These are phyloP conservation scores for Pugionium cornutum DNA, from an alignment of 345 rosid genomes.

Conservation along the genomic window DNA sequence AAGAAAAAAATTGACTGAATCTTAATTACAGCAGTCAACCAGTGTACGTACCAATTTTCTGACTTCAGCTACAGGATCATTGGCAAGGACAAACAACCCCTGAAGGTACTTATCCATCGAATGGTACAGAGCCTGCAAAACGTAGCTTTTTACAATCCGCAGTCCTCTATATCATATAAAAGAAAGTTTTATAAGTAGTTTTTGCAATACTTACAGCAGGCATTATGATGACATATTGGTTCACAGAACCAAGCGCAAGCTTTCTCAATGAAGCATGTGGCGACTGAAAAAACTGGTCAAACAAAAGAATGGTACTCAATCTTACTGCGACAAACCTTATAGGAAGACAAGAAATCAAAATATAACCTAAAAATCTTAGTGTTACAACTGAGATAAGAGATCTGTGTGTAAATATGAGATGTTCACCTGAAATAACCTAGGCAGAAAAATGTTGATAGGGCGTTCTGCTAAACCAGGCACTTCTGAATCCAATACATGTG, in stretches of 20 bases:
- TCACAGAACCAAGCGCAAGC: conserved; percentile 83
- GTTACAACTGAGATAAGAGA: conserved; percentile 5
- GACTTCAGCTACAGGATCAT: conserved; percentile 80
- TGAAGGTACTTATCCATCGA: conserved; percentile 79
- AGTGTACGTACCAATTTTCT: conserved; percentile 61
- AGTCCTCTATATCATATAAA: conserved; percentile 11
- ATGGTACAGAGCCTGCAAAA: conserved; percentile 66
- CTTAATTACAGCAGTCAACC: not conserved
- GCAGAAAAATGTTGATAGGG: conserved; percentile 78
- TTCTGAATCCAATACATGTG: conserved; percentile 84
- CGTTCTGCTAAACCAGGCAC: conserved; percentile 86
- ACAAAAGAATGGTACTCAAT: conserved; percentile 21
- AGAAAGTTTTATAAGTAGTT: conserved; percentile 6
- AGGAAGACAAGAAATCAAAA: conserved; percentile 23
- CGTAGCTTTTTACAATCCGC: conserved; percentile 11
- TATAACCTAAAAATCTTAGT: conserved; percentile 4
- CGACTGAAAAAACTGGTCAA: conserved; percentile 86
- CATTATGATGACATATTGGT: conserved; percentile 88
- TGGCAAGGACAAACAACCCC: conserved; percentile 83
- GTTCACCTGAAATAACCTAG: conserved; percentile 76
- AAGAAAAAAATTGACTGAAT: conserved; percentile 16
- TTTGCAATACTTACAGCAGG: conserved; percentile 75
- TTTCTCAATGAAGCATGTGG: conserved; percentile 80
- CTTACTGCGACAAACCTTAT: conserved; percentile 4
- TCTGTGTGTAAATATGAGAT: conserved; percentile 17